phyloP scores from a whole-genome alignment of 805 yeast species.

The Barnettozyma sucrosica region DNA sequence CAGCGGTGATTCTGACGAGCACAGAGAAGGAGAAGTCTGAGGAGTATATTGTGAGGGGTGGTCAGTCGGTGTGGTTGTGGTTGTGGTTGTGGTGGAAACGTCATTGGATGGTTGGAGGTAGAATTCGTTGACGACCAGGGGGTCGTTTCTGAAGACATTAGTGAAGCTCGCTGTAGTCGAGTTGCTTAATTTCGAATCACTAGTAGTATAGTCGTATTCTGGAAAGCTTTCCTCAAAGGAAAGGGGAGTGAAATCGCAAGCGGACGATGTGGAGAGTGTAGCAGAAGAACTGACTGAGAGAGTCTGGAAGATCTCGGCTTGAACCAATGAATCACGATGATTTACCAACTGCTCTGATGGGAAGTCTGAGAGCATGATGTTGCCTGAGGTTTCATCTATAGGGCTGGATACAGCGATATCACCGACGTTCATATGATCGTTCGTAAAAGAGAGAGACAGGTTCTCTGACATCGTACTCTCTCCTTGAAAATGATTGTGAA shows the following conservation, averaged over 20 bases:
- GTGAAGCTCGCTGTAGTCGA: not conserved
- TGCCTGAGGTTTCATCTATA: not conserved
- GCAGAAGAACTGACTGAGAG: not conserved
- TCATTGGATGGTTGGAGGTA: not conserved
- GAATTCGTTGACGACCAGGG: not conserved
- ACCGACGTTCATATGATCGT: not conserved
- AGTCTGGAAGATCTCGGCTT: not conserved
- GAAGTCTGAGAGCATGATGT: not conserved
- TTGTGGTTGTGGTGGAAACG: not conserved
- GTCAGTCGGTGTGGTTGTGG: not conserved
- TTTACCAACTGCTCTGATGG: not conserved
- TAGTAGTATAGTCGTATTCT: not conserved
- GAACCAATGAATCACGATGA: not conserved
- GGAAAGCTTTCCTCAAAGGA: not conserved
- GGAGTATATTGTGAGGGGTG: not conserved
- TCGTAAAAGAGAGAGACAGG: not conserved
- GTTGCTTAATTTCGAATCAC: not conserved
- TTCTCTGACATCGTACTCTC: not conserved
- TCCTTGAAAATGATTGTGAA: not conserved
- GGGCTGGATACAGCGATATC: not conserved
- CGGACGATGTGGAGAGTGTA: not conserved
- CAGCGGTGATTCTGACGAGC: not conserved
- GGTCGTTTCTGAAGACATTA: not conserved
- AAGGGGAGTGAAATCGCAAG: not conserved
- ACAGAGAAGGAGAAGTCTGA: constrained; percentile 2